Evolutionary conservation across 2,329 filamentous ascomycete species (phyloP).

Genomic region (Alternaria arbusti): DNA sequence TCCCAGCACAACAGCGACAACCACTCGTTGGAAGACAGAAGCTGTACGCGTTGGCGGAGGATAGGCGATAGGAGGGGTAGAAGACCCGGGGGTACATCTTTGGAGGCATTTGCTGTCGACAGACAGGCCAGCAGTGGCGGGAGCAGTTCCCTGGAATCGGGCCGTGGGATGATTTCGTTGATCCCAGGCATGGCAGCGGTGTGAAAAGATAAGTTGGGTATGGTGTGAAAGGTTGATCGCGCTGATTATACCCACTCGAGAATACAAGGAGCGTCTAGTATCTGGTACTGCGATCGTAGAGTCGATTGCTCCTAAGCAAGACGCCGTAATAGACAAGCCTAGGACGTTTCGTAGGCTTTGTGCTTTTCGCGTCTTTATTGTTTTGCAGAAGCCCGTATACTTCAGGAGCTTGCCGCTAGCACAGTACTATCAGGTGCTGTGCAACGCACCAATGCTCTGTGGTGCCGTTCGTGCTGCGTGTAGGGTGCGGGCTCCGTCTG

Average conservation of each 20-base stretch:
- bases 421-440: neutral
- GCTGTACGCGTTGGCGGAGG: slow-evolving; percentile 66
- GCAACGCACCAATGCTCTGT: neutral
- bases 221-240: neutral
- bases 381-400: neutral
- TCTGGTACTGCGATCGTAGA: neutral
- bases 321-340: neutral
- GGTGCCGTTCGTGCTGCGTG: neutral
- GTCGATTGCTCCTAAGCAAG: neutral
- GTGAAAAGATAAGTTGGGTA: neutral
- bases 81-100: slow-evolving; percentile 65
- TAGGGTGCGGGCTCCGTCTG: slow-evolving; percentile 10
- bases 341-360: neutral
- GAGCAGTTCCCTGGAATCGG: slow-evolving; percentile 63
- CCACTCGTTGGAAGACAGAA: slow-evolving; percentile 73
- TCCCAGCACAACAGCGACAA: slow-evolving; percentile 76
- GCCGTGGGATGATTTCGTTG: slow-evolving; percentile 59
- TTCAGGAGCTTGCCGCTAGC: neutral
- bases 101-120: slow-evolving; percentile 65
- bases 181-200: slow-evolving; percentile 52
- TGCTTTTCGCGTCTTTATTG: slow-evolving; percentile 5
- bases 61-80: slow-evolving; percentile 68
- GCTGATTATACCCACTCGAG: neutral
- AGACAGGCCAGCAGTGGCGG: slow-evolving; percentile 69
- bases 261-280: neutral